A percentile compares a stretch with the other conserved stretches of the same genome.
phyloP scores from a whole-genome alignment of 495 filamentous ascomycete genomes.

The Saxophila tyrrhenica region DNA sequence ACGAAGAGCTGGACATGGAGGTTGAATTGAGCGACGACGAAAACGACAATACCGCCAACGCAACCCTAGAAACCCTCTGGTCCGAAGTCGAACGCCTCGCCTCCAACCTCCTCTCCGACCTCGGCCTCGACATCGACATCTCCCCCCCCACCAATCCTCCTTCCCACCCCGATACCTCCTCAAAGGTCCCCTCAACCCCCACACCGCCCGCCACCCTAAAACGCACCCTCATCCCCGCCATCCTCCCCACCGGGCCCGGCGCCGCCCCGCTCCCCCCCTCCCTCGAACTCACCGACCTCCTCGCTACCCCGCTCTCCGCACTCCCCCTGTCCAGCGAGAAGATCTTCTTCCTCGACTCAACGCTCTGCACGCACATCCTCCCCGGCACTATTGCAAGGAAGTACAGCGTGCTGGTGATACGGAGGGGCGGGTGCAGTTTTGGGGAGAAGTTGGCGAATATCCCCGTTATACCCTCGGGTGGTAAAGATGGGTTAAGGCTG shows the following conservation, averaged over 20 bases:
- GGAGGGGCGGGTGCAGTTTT: conserved; percentile 77
- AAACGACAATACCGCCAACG: not conserved
- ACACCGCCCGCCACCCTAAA: conserved; percentile 13
- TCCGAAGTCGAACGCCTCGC: conserved; percentile 6
- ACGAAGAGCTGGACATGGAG: not conserved
- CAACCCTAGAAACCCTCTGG: not conserved
- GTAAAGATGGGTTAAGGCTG: conserved; percentile 48
- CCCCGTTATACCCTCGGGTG: conserved; percentile 46
- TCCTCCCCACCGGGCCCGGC: conserved; percentile 62
- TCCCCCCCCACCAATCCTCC: not conserved
- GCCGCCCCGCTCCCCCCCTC: conserved; percentile 63
- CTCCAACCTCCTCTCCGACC: not conserved
- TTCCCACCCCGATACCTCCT: not conserved
- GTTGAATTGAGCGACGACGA: not conserved
- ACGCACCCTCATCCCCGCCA: conserved; percentile 40
- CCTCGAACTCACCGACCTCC: conserved; percentile 36
- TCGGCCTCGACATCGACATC: conserved; percentile 23
- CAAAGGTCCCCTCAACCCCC: not conserved
- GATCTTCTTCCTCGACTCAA: conserved; percentile 59
- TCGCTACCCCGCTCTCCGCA: conserved; percentile 31
- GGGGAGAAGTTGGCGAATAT: conserved; percentile 72
- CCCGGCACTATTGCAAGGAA: conserved; percentile 46
- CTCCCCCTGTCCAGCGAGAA: conserved; percentile 48
- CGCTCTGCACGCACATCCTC: conserved; percentile 51
- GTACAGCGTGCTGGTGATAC: conserved; percentile 75